A percentile compares a stretch with the other conserved stretches of the same genome.
Conservation (phyloP, 2,329 filamentous ascomycete genomes). For the Coleophoma crateriformis region DNA sequence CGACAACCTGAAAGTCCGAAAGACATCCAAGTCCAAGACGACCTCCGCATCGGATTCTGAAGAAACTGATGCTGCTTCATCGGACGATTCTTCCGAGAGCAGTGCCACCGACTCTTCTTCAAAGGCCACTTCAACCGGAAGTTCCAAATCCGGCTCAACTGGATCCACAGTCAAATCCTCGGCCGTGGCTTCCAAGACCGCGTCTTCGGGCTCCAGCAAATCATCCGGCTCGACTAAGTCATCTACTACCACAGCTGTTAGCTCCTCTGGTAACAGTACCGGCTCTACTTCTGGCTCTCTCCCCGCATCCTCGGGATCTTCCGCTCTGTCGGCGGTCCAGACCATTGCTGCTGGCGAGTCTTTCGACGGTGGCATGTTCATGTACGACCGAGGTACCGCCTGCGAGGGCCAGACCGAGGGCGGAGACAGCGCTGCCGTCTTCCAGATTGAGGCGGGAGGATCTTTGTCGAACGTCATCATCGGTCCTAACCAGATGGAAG, state of each 20-base stretch:
- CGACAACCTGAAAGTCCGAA: not conserved
- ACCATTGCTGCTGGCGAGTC: constrained; percentile 33
- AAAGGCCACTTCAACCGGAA: not conserved
- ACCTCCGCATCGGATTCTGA: not conserved
- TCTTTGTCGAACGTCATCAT: constrained; percentile 22
- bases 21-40: not conserved
- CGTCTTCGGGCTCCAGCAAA: not conserved
- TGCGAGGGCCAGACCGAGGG: constrained; percentile 34
- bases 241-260: not conserved
- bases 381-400: constrained; percentile 31
- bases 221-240: not conserved
- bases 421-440: constrained; percentile 26
- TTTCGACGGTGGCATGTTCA: constrained; percentile 39
- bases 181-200: not conserved
- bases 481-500: constrained; percentile 22
- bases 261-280: not conserved
- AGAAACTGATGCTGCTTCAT: not conserved
- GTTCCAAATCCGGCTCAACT: not conserved
- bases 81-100: not conserved
- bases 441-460: constrained; percentile 19
- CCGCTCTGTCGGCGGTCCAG: constrained; percentile 31
- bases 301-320: constrained; percentile 33
- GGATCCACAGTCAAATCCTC: not conserved
- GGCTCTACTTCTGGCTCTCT: constrained; percentile 15
- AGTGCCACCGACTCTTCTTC: not conserved